Percentiles rank a stretch among this genome's conserved stretches.
phyloP scores from a whole-genome alignment of 139 green algal genomes.

The Picochlorum sp. region DNA sequence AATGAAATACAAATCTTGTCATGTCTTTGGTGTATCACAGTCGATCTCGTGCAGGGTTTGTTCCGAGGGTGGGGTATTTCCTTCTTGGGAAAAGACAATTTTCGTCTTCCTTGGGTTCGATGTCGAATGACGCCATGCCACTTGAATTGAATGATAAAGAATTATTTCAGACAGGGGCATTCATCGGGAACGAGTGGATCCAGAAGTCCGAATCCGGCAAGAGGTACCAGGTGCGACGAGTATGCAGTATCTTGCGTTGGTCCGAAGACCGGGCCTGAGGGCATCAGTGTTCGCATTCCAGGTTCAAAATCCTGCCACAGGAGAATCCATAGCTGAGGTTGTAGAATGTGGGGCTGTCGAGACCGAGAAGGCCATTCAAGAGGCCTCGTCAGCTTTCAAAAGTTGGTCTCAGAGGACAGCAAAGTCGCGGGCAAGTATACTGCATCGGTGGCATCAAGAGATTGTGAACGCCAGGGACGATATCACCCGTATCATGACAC shows the following conservation, averaged over 20 bases:
- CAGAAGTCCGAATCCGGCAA: neutral
- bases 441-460: slow-evolving; percentile 70
- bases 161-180: neutral
- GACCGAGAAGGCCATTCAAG: slow-evolving; percentile 56
- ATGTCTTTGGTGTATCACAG: too few relatives aligned
- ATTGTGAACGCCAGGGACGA: slow-evolving; percentile 66
- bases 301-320: slow-evolving; percentile 75
- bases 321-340: slow-evolving; percentile 53
- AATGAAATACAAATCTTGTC: too few relatives aligned
- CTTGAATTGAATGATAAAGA: slow-evolving; percentile 1
- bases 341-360: slow-evolving; percentile 42
- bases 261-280: too few relatives aligned
- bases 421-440: slow-evolving; percentile 49
- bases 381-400: slow-evolving; percentile 51
- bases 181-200: neutral
- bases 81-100: neutral
- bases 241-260: too few relatives aligned
- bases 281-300: slow-evolving; percentile 10
- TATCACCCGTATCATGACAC: slow-evolving; percentile 83
- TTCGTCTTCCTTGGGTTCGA: neutral
- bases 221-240: neutral
- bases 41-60: too few relatives aligned
- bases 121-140: neutral
- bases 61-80: too few relatives aligned
- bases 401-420: slow-evolving; percentile 45